Conservation (phyloP, 116 monocot species). For the Phalaenopsis hybrid region DNA sequence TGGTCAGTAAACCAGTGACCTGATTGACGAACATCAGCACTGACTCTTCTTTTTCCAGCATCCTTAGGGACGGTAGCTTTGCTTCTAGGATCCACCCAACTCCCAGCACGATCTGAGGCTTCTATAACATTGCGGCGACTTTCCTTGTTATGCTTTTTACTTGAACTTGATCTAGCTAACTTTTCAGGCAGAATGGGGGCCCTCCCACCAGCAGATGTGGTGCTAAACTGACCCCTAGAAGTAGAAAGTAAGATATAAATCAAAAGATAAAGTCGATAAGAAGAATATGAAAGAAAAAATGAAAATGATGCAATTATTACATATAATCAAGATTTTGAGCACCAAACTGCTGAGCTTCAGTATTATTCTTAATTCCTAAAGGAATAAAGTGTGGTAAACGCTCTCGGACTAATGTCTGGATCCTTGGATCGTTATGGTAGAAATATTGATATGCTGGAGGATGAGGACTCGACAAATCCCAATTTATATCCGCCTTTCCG, state of each 20-base stretch:
- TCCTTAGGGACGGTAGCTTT: conserved; percentile 40
- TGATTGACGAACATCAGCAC: conserved; percentile 30
- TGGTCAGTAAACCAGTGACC: conserved; percentile 84
- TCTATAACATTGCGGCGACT: conserved; percentile 10
- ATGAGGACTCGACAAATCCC: conserved; percentile 28
- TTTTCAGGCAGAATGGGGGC: neutral
- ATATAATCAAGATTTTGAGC: conserved; percentile 52
- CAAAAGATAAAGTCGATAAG: neutral
- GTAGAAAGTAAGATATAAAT: conserved; percentile 11
- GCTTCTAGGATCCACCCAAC: conserved; percentile 38
- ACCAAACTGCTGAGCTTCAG: conserved; percentile 23
- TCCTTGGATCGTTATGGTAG: conserved; percentile 56
- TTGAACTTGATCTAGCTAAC: neutral
- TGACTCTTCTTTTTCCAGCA: conserved; percentile 57
- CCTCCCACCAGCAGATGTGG: conserved; percentile 12
- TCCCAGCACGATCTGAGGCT: conserved; percentile 6
- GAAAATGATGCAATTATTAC: conserved; percentile 12
- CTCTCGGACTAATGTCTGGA: conserved; percentile 37
- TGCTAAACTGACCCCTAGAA: conserved; percentile 42
- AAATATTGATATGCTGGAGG: conserved; percentile 70
- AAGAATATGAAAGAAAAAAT: neutral
- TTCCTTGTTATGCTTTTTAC: conserved; percentile 13
- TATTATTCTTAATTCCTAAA: conserved; percentile 30
- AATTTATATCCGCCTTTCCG: conserved; percentile 2
- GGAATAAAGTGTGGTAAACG: conserved; percentile 63